phyloP scores from a whole-genome alignment of 495 filamentous ascomycete genomes.

The Penicillium pulvis region DNA sequence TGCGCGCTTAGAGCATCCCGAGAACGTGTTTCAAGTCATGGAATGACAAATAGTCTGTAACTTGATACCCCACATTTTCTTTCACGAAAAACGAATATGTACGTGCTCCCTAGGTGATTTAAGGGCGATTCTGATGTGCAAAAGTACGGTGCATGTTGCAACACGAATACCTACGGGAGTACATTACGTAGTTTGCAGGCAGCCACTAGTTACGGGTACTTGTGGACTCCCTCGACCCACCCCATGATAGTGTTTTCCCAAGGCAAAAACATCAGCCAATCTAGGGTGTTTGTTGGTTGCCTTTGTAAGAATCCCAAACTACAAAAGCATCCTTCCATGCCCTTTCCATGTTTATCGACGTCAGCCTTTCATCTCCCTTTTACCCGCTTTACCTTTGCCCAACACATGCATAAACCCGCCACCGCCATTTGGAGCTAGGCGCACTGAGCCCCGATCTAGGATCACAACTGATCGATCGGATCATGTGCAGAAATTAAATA shows the following conservation, averaged over 20 bases:
- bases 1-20: no score
- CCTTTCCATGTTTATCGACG: not conserved
- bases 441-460: not conserved
- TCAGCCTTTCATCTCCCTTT: not conserved
- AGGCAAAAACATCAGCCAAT: not conserved
- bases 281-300: not conserved
- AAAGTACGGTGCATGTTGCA: not conserved
- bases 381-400: not conserved
- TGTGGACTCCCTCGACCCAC: not conserved
- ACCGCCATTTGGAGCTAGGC: conserved; percentile 10
- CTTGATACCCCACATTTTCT: not conserved
- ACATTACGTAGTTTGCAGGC: not conserved
- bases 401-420: conserved; percentile 5
- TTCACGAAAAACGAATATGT: not conserved
- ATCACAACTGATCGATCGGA: conserved; percentile 8
- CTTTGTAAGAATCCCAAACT: not conserved
- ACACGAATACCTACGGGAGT: not conserved
- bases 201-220: not conserved
- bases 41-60: not conserved
- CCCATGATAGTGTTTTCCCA: not conserved
- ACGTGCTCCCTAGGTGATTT: not conserved
- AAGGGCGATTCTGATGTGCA: not conserved
- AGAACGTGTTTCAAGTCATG: not conserved
- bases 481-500: conserved; percentile 6
- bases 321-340: not conserved